Evolutionary conservation across 768 basidiomycete genomes (phyloP).

Genomic region (Tephrocybe sp.): DNA sequence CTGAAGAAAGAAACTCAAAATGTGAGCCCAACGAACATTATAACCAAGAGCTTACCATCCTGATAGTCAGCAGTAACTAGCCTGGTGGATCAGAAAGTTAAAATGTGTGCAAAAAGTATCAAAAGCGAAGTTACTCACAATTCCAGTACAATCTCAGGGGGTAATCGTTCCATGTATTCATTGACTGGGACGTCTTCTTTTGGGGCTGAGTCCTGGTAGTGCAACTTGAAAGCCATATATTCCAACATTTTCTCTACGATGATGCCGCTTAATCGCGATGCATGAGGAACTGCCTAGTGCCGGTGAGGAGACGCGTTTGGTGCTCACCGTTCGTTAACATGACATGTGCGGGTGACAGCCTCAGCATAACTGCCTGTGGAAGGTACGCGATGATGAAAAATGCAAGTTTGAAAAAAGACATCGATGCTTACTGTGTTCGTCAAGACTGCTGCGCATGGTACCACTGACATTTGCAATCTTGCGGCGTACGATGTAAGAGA

Average conservation of each 20-base stretch:
- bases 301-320: not conserved
- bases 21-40: no score
- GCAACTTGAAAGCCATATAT: slow-evolving; percentile 82
- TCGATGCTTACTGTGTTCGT: slow-evolving; percentile 54
- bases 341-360: slow-evolving; percentile 66
- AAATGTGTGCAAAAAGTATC: no score
- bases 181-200: slow-evolving; percentile 76
- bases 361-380: slow-evolving; percentile 69
- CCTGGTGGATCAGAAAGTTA: not conserved
- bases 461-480: slow-evolving; percentile 77
- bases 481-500: slow-evolving; percentile 73
- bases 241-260: slow-evolving; percentile 88
- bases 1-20: no score
- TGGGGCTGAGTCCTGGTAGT: slow-evolving; percentile 65
- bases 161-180: slow-evolving; percentile 81
- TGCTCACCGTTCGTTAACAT: slow-evolving; percentile 66
- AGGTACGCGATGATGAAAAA: not conserved
- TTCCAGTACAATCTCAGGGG: slow-evolving; percentile 86
- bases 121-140: slow-evolving; percentile 55
- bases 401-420: not conserved
- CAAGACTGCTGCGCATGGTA: slow-evolving; percentile 80
- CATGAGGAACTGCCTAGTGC: not conserved
- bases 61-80: slow-evolving; percentile 16
- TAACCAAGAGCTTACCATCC: slow-evolving; percentile 5
- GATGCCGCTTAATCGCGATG: slow-evolving; percentile 40